Conservation (phyloP, 495 filamentous ascomycete species). For the Lentithecium fluviatile region DNA sequence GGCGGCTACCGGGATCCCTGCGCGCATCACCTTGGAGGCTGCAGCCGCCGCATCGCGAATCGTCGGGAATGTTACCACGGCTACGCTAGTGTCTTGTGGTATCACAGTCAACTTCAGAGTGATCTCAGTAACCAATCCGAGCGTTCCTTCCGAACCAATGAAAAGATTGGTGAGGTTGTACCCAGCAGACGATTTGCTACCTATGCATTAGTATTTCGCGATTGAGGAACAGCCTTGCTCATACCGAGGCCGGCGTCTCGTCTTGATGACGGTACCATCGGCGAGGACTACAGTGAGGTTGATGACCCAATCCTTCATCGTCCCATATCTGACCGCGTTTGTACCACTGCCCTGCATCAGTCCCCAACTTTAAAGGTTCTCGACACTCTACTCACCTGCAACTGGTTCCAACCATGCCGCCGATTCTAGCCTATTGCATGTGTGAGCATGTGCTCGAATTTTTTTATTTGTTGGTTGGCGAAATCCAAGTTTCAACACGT, state of each 20-base stretch:
- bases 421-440: slow-evolving; percentile 43
- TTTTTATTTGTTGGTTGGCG: background rate
- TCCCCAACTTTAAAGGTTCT: background rate
- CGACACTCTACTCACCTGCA: slow-evolving; percentile 47
- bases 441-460: slow-evolving; percentile 22
- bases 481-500: slow-evolving; percentile 17
- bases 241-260: slow-evolving; percentile 61
- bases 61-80: slow-evolving; percentile 71
- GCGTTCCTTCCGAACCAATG: slow-evolving; percentile 74
- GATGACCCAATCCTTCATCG: slow-evolving; percentile 86
- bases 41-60: slow-evolving; percentile 71
- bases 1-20: slow-evolving; percentile 70
- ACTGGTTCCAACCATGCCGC: slow-evolving; percentile 74
- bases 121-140: slow-evolving; percentile 73
- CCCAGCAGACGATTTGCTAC: slow-evolving; percentile 69
- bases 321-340: slow-evolving; percentile 78
- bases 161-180: slow-evolving; percentile 78
- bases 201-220: slow-evolving; percentile 6
- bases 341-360: slow-evolving; percentile 52
- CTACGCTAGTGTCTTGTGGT: slow-evolving; percentile 70
- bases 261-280: slow-evolving; percentile 78
- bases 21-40: slow-evolving; percentile 67
- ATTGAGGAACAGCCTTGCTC: background rate
- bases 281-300: slow-evolving; percentile 77
- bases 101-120: slow-evolving; percentile 74